Evolutionary conservation across 2,329 filamentous ascomycete genomes (phyloP).

Genomic region (Thermomyces lanuginosus): DNA sequence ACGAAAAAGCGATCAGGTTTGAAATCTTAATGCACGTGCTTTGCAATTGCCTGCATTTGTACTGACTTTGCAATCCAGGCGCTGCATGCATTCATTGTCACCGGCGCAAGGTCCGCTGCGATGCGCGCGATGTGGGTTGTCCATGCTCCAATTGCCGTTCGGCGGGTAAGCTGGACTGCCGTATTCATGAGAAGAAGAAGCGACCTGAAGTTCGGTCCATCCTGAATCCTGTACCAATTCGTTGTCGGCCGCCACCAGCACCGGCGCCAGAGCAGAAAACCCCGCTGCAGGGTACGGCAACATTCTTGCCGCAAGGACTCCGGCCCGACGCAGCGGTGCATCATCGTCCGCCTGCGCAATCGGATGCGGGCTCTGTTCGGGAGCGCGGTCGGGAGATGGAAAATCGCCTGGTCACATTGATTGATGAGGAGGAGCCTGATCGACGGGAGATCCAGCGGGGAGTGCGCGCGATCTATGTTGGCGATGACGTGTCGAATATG

Average conservation of each 20-base stretch:
- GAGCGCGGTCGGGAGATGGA: constrained; percentile 28
- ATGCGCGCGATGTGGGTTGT: constrained; percentile 31
- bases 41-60: constrained; percentile 1
- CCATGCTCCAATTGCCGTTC: constrained; percentile 35
- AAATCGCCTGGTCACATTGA: constrained; percentile 35
- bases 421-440: constrained; percentile 33
- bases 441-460: constrained; percentile 32
- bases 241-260: constrained; percentile 19
- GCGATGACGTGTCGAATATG: constrained; percentile 40
- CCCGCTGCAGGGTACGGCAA: constrained; percentile 1
- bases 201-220: constrained; percentile 26
- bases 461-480: constrained; percentile 38
- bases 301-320: constrained; percentile 4
- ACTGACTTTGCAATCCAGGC: constrained; percentile 14
- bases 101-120: constrained; percentile 36
- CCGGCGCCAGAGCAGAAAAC: too few species aligned
- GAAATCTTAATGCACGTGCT: constrained; percentile 3
- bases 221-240: constrained; percentile 32
- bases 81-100: constrained; percentile 35
- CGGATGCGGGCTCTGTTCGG: constrained; percentile 19
- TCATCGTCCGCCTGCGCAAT: constrained; percentile 14
- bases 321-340: constrained; percentile 8
- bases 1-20: constrained; percentile 26
- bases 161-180: constrained; percentile 28
- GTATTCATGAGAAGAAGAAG: constrained; percentile 36